A percentile compares a stretch with the other conserved stretches of the same genome.
These are phyloP conservation scores for Suillus fuscotomentosus DNA, from an alignment of 768 basidiomycete species.

Conservation along the genomic window DNA sequence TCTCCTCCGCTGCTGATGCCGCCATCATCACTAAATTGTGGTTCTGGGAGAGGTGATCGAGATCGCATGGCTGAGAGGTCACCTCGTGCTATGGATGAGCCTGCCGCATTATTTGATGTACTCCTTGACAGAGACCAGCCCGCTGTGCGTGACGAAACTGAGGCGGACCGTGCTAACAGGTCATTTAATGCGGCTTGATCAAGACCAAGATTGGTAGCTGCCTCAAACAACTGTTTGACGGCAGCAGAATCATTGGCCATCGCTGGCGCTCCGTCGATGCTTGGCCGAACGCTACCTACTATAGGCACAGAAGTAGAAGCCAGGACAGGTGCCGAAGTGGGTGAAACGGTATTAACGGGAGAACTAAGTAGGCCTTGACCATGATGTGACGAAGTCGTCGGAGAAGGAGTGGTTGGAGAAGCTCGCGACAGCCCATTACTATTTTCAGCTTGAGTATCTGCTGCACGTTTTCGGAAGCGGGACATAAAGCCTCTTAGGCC, in stretches of 20 bases:
- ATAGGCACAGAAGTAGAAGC: slow-evolving; percentile 9
- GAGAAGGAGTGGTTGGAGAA: slow-evolving; percentile 34
- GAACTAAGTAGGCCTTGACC: slow-evolving; percentile 20
- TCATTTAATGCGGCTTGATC: slow-evolving; percentile 72
- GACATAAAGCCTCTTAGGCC: slow-evolving; percentile 82
- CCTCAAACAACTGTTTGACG: slow-evolving; percentile 72
- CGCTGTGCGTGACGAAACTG: slow-evolving; percentile 56
- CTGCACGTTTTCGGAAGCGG: slow-evolving; percentile 53
- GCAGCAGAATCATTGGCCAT: slow-evolving; percentile 45
- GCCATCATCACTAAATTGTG: slow-evolving; percentile 22
- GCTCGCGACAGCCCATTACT: slow-evolving; percentile 30
- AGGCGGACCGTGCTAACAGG: slow-evolving; percentile 68
- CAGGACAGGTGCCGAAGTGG: slow-evolving; percentile 16
- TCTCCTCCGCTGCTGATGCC: slow-evolving; percentile 30
- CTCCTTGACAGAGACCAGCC: slow-evolving; percentile 46
- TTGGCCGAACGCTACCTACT: slow-evolving; percentile 20
- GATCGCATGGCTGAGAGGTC: slow-evolving; percentile 20
- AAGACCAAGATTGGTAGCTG: slow-evolving; percentile 71
- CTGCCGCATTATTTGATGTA: slow-evolving; percentile 35
- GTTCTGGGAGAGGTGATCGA: slow-evolving; percentile 21
- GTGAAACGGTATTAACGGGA: slow-evolving; percentile 31
- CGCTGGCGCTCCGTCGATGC: slow-evolving; percentile 23
- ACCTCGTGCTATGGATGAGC: slow-evolving; percentile 13
- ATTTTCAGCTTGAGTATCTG: slow-evolving; percentile 27
- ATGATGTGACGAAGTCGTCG: slow-evolving; percentile 32